Evolutionary conservation across 306 rosid species (phyloP), one percentile per base, ranked within the genome.

Genomic region (Aeschynomene evenia): DNA sequence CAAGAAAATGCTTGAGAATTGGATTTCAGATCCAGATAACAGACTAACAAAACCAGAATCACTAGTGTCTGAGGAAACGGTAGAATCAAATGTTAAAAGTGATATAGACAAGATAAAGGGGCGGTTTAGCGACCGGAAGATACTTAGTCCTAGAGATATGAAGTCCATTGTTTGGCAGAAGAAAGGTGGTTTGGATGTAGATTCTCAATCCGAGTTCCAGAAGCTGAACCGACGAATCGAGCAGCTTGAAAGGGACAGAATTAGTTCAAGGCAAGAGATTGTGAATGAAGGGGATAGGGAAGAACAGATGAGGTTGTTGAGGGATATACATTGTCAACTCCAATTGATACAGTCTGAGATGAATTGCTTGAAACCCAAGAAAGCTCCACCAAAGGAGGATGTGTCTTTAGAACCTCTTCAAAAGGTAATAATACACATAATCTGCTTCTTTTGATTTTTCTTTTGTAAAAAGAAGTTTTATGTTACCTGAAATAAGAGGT

Each of bases 261-360:
- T 28, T 46, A 69, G 49, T 46, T 1, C 5, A 59, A 89, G 84
- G 71, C 82, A 73, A 56, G 99, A 85, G 83, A 82, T 88, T 70
- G 77, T 8, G 60, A 46, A 65, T 74, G 71, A 79, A 55, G 87
- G 88, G 11, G 55, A 80, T 46, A 80, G 86, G 22, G 87, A 71
- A 64, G 88, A 77, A 74, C 88, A 83, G 77, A 37, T 81, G 82
- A 86, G 83, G 42, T 72, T 95, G 87, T 79, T 95, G 85, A 86
- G 80, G 82, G 91, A 89, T 60, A 95, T 95, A 81, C 76, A 60
- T 1, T 82, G 72, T 29, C 88, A 83, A 80, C 84, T 95, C 63
- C 75, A 78, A 31, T 45, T 39, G 24, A 72, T 95, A 63, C 83
- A 79, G 43, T 60, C 79, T 36, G 97, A 91, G 78, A 83, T 87